These are phyloP conservation scores for Penicillium sp. DNA, from an alignment of 2,329 filamentous ascomycete species.

Conservation along the genomic window DNA sequence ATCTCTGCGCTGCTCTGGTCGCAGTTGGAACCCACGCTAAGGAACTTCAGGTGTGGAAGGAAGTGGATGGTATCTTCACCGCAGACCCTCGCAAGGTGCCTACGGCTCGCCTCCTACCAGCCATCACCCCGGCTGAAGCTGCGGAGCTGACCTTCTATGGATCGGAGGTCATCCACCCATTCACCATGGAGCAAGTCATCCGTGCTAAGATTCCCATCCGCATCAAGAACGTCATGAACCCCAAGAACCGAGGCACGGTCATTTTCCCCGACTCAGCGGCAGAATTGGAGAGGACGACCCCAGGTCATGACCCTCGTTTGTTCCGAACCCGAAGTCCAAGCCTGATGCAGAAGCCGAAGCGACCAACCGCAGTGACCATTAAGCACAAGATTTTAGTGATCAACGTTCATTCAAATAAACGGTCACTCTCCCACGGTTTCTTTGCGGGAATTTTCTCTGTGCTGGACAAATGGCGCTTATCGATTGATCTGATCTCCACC, in stretches of 20 bases:
- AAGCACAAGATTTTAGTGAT: constrained; percentile 96
- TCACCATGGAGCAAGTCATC: constrained; percentile 93
- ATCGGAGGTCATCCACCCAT: constrained; percentile 95
- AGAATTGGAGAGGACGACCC: constrained; percentile 46
- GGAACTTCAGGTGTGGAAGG: constrained; percentile 97
- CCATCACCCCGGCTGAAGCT: constrained; percentile 89
- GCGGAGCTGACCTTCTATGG: constrained; percentile 93
- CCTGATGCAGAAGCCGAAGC: constrained; percentile 56
- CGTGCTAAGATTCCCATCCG: constrained; percentile 60
- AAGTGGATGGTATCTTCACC: constrained; percentile 92
- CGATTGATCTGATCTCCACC: constrained; percentile 92
- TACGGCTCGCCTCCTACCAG: constrained; percentile 79
- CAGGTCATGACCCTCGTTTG: constrained; percentile 55
- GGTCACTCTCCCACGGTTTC: constrained; percentile 92
- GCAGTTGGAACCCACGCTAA: constrained; percentile 81
- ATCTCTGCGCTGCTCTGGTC: constrained; percentile 86
- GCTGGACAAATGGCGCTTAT: constrained; percentile 77
- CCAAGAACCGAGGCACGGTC: constrained; percentile 55
- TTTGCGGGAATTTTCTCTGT: constrained; percentile 91
- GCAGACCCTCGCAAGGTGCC: constrained; percentile 83
- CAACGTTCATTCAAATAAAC: constrained; percentile 96
- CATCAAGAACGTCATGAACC: constrained; percentile 66
- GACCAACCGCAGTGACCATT: constrained; percentile 87
- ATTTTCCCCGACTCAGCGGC: constrained; percentile 67
- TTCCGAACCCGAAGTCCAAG: constrained; percentile 44